A percentile compares a stretch with the other conserved stretches of the same genome.
Evolutionary conservation across 139 green algal genomes (phyloP).

Genomic region (Chlamydomonas urium): DNA sequence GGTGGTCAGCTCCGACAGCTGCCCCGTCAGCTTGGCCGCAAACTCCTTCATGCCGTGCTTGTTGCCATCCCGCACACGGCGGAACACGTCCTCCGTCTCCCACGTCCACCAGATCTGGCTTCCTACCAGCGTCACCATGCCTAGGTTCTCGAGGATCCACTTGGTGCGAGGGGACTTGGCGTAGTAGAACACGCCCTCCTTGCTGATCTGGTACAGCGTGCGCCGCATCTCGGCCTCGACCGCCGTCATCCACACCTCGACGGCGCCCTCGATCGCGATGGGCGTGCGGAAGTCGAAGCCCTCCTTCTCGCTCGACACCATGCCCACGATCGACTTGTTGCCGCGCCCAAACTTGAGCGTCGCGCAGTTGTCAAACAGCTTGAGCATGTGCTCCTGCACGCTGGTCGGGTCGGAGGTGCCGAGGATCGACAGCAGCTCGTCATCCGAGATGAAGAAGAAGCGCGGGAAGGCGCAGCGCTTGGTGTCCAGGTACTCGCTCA

Average conservation of each 20-base stretch:
- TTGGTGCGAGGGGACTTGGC: constrained; percentile 51
- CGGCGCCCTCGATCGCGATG: constrained; percentile 70
- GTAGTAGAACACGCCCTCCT: constrained; percentile 77
- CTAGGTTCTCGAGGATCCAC: constrained; percentile 79
- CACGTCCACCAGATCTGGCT: constrained; percentile 87
- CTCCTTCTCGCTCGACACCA: constrained; percentile 80
- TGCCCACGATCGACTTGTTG: constrained; percentile 81
- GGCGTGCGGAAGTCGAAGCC: constrained; percentile 67
- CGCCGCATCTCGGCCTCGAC: constrained; percentile 79
- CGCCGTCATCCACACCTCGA: constrained; percentile 81
- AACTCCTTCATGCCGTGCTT: constrained; percentile 84
- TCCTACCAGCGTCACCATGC: constrained; percentile 85
- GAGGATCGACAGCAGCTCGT: constrained; percentile 80
- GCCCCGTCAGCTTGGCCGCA: constrained; percentile 67
- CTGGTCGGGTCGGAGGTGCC: constrained; percentile 70
- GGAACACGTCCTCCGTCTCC: constrained; percentile 85
- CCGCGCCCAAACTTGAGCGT: constrained; percentile 68
- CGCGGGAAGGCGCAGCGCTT: constrained; percentile 78
- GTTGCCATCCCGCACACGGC: constrained; percentile 59
- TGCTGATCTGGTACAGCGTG: constrained; percentile 69
- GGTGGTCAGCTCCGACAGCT: constrained; percentile 70
- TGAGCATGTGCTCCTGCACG: constrained; percentile 89
- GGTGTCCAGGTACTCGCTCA: constrained; percentile 79
- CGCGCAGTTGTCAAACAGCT: constrained; percentile 91
- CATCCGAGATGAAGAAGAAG: constrained; percentile 89